Evolutionary conservation across 148 eudicot species (phyloP).

Genomic region (Rhododendron ferrugineum): DNA sequence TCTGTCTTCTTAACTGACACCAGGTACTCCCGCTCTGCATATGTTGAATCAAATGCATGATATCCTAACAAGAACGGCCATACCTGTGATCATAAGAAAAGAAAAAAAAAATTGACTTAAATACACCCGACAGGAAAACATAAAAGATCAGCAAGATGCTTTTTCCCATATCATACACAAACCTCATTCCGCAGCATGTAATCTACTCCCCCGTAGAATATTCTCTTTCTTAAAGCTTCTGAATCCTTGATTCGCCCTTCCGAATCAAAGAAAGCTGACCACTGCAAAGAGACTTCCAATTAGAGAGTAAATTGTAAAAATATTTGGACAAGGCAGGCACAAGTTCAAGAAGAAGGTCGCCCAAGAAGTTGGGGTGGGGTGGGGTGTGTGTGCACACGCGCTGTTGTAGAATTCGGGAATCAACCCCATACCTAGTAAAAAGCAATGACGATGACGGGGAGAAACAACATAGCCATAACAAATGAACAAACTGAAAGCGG

Average conservation of each 20-base stretch:
- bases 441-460: background rate
- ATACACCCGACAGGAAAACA: background rate
- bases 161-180: conserved; percentile 9
- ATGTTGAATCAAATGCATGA: conserved; percentile 75
- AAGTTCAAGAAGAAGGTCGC: background rate
- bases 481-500: background rate
- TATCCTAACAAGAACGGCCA: conserved; percentile 87
- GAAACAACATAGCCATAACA: background rate
- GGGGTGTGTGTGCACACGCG: background rate
- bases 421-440: background rate
- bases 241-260: conserved; percentile 80
- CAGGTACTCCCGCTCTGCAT: conserved; percentile 84
- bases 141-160: background rate
- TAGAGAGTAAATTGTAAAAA: background rate
- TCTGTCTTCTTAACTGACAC: conserved; percentile 64
- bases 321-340: background rate
- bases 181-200: conserved; percentile 79
- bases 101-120: background rate
- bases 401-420: background rate
- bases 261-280: conserved; percentile 69
- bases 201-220: conserved; percentile 87
- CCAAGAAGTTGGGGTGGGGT: background rate
- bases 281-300: conserved; percentile 43
- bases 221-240: conserved; percentile 64
- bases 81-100: conserved; percentile 39